A percentile compares a stretch with the other conserved stretches of the same genome.
These are phyloP conservation scores for Oxytropis ochrocephala DNA, from an alignment of 306 rosid species.

Conservation along the genomic window DNA sequence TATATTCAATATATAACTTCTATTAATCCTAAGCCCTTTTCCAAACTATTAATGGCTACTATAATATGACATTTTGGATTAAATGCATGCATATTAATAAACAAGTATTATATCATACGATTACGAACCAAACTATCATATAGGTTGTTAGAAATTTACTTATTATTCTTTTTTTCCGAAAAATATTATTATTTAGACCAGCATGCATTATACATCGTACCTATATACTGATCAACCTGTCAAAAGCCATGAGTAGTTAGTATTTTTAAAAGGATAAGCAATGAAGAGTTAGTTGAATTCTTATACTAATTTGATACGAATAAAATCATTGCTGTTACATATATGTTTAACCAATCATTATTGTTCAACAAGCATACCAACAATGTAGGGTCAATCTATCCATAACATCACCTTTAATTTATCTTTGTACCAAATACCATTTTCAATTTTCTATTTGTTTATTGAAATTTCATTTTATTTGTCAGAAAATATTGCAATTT, in stretches of 20 bases:
- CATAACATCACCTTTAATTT: not conserved
- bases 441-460: not conserved
- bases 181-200: not conserved
- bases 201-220: not conserved
- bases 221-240: not conserved
- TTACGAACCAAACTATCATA: not conserved
- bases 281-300: constrained; percentile 6
- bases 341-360: constrained; percentile 17
- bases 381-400: constrained; percentile 13
- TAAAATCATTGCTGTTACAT: not conserved
- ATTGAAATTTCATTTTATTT: too few relatives aligned
- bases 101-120: not conserved
- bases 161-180: too few relatives aligned
- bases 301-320: not conserved
- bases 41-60: not conserved
- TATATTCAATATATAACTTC: too few relatives aligned
- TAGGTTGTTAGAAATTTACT: not conserved
- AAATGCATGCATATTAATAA: not conserved
- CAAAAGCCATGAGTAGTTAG: not conserved
- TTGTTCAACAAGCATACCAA: constrained; percentile 17
- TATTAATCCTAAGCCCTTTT: not conserved
- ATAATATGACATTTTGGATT: not conserved
- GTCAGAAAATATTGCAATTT: not conserved
- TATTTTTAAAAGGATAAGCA: not conserved
- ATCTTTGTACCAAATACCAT: not conserved